Evolutionary conservation across 1,284 basidiomycete species (phyloP).

Genomic region (Boletus semigastroideus): DNA sequence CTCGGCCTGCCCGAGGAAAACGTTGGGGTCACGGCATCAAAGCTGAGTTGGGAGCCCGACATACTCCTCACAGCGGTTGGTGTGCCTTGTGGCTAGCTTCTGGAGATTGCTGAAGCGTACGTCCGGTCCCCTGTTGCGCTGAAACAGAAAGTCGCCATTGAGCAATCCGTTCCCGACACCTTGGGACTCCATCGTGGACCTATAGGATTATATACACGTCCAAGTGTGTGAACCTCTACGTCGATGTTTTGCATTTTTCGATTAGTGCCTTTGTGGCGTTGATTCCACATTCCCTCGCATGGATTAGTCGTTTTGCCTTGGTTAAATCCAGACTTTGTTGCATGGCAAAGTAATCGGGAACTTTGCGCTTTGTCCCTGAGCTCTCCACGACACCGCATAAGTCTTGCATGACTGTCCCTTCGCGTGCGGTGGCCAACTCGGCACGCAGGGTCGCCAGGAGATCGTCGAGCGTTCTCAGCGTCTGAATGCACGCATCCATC

Average conservation of each 20-base stretch:
- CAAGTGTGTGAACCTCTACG: not conserved
- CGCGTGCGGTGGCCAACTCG: slow-evolving; percentile 39
- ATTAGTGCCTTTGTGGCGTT: slow-evolving; percentile 27
- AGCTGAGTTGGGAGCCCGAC: no score
- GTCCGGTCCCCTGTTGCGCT: no score
- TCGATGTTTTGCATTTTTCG: slow-evolving; percentile 15
- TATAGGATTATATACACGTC: not conserved
- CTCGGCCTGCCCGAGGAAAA: no score
- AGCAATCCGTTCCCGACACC: no score
- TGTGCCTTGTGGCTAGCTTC: no score
- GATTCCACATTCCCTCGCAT: slow-evolving; percentile 40
- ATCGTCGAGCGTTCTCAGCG: slow-evolving; percentile 61
- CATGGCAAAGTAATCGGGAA: slow-evolving; percentile 41
- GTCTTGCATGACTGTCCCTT: slow-evolving; percentile 4
- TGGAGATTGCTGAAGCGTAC: no score
- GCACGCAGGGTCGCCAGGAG: slow-evolving; percentile 55
- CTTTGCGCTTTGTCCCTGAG: slow-evolving; percentile 9
- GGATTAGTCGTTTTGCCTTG: slow-evolving; percentile 48
- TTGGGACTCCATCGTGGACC: no score
- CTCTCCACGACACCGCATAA: not conserved
- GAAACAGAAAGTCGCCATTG: no score
- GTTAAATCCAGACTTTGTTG: slow-evolving; percentile 40
- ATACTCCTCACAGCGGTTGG: no score
- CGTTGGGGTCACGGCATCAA: no score
- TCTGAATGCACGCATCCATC: slow-evolving; percentile 55